Conservation (phyloP, 805 yeast genomes). For the Metschnikowia gelsemii region DNA sequence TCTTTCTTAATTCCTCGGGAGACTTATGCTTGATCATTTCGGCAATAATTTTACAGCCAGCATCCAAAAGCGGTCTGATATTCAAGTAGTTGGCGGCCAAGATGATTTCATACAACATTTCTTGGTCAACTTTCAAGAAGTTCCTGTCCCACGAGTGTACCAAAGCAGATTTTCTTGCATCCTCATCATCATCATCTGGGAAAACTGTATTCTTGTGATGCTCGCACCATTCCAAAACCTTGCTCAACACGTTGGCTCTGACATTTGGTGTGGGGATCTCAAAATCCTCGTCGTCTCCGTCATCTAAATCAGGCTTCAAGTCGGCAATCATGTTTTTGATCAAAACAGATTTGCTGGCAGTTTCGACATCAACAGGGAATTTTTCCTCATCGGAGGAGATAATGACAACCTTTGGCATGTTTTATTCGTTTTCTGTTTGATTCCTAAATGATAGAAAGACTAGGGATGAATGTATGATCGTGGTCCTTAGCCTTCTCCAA, state of each 20-base stretch:
- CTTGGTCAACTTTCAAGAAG: slow-evolving; percentile 90
- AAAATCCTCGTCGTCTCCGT: slow-evolving; percentile 51
- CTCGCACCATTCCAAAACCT: slow-evolving; percentile 95
- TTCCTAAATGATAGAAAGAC: too few species aligned
- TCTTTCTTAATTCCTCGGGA: slow-evolving; percentile 77
- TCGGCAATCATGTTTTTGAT: slow-evolving; percentile 86
- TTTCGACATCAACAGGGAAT: slow-evolving; percentile 73
- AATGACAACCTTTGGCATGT: slow-evolving; percentile 47
- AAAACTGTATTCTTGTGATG: slow-evolving; percentile 81
- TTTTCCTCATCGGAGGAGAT: slow-evolving; percentile 79
- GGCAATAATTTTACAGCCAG: slow-evolving; percentile 80
- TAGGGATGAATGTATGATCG: too few species aligned
- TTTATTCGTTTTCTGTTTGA: slow-evolving; percentile 11
- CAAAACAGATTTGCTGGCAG: slow-evolving; percentile 82
- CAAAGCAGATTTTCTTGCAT: slow-evolving; percentile 83
- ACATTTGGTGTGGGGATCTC: slow-evolving; percentile 91
- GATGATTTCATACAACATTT: slow-evolving; percentile 78
- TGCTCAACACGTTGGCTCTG: slow-evolving; percentile 78
- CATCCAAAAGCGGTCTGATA: slow-evolving; percentile 70
- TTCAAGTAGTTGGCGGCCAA: slow-evolving; percentile 79
- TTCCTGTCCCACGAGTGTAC: slow-evolving; percentile 95
- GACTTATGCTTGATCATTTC: slow-evolving; percentile 80
- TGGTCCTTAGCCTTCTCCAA: too few species aligned
- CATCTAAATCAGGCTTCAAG: slow-evolving; percentile 58
- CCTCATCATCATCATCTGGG: slow-evolving; percentile 80